Percentiles rank a stretch among this genome's conserved stretches.
Conservation (phyloP, 805 yeast genomes). For the Wickerhamiella lipophila region DNA sequence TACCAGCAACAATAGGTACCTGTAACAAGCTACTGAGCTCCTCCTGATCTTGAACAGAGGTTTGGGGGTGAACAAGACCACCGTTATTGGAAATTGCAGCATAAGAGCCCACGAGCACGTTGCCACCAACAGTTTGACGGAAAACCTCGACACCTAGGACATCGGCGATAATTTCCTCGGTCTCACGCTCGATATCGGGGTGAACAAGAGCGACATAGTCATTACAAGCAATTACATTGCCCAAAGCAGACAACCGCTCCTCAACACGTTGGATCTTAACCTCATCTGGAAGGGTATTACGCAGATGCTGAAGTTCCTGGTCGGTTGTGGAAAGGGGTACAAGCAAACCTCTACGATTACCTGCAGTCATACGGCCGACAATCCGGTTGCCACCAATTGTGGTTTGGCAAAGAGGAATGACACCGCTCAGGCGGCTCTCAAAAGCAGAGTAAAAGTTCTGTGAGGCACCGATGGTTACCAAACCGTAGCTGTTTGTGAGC, state of each 20-base stretch:
- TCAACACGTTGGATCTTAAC: slow-evolving; percentile 96
- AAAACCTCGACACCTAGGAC: slow-evolving; percentile 97
- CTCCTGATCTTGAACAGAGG: slow-evolving; percentile 95
- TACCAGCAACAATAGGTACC: slow-evolving; percentile 97
- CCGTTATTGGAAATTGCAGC: slow-evolving; percentile 94
- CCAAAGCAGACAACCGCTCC: slow-evolving; percentile 91
- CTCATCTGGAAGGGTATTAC: slow-evolving; percentile 90
- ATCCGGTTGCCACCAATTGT: slow-evolving; percentile 98
- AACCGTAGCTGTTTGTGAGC: slow-evolving; percentile 88
- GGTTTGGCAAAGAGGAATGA: slow-evolving; percentile 90
- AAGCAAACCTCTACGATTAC: slow-evolving; percentile 90
- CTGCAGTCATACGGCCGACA: slow-evolving; percentile 96
- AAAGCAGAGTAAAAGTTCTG: slow-evolving; percentile 75
- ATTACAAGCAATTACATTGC: slow-evolving; percentile 96
- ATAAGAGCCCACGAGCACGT: slow-evolving; percentile 93
- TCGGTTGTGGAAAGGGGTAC: slow-evolving; percentile 98
- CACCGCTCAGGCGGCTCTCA: slow-evolving; percentile 95
- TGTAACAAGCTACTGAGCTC: slow-evolving; percentile 89
- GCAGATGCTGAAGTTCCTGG: slow-evolving; percentile 92
- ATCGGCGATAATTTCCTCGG: slow-evolving; percentile 96
- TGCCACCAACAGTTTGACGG: slow-evolving; percentile 97
- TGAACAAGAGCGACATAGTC: slow-evolving; percentile 98
- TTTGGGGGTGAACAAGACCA: slow-evolving; percentile 96
- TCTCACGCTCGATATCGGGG: slow-evolving; percentile 98
- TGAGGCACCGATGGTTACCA: slow-evolving; percentile 95